Evolutionary conservation across 805 yeast genomes (phyloP).

Genomic region (Yarrowia keelungensis): DNA sequence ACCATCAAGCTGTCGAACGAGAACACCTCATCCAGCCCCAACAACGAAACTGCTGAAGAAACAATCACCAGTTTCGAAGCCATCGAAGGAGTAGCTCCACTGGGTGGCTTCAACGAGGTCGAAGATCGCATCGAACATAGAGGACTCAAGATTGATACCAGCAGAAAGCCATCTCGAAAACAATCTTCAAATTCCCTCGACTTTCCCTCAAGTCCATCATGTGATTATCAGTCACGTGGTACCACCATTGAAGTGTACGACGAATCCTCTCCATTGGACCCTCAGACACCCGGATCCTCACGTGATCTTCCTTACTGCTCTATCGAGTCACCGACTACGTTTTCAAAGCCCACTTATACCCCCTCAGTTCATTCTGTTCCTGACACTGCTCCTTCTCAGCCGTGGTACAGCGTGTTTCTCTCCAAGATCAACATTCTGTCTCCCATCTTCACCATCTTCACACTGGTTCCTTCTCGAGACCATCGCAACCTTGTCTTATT

Average conservation of each 20-base stretch:
- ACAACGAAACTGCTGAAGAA: not conserved
- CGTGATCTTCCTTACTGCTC: not conserved
- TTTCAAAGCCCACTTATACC: not conserved
- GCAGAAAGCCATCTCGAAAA: not conserved
- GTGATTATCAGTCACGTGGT: not conserved
- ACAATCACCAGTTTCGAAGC: constrained; percentile 9
- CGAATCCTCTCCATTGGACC: constrained; percentile 1
- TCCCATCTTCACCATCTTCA: constrained; percentile 5
- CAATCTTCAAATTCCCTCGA: not conserved
- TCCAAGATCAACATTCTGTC: constrained; percentile 22
- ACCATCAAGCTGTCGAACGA: not conserved
- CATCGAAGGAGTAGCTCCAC: constrained; percentile 17
- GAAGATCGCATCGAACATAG: constrained; percentile 10
- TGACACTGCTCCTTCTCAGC: not conserved
- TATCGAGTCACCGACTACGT: not conserved
- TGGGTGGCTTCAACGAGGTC: constrained; percentile 13
- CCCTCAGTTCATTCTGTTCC: constrained; percentile 20
- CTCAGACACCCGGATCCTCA: constrained; percentile 3
- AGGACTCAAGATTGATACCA: constrained; percentile 16
- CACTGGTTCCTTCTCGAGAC: not conserved
- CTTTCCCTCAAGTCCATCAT: not conserved
- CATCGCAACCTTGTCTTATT: constrained; percentile 15
- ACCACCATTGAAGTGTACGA: not conserved
- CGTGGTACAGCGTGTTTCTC: not conserved
- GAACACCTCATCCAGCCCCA: not conserved